Evolutionary conservation across 176 grass and related monocot genomes (phyloP).

Genomic region (Echinochloa phyllopogon): DNA sequence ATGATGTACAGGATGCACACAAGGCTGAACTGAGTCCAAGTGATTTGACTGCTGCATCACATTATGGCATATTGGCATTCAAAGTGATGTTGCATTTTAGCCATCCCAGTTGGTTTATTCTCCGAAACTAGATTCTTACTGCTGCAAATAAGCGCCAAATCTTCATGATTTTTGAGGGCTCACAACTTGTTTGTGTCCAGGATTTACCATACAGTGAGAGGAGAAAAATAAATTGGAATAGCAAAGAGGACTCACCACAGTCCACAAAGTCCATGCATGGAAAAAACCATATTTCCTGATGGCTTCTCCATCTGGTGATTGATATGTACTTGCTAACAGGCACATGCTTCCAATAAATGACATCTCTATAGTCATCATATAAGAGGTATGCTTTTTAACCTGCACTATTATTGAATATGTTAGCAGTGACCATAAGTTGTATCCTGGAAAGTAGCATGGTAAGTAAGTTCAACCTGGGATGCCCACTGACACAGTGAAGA

Average conservation of each 20-base stretch:
- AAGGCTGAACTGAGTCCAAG: neutral
- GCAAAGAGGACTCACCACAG: conserved; percentile 62
- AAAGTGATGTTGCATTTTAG: conserved; percentile 25
- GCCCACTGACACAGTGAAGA: conserved; percentile 96
- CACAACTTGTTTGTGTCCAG: neutral
- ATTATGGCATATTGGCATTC: neutral
- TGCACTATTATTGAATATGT: conserved; percentile 50
- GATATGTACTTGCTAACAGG: conserved; percentile 77
- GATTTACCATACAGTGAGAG: conserved; percentile 19
- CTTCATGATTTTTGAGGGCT: neutral
- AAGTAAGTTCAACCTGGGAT: conserved; percentile 68
- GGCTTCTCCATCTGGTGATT: conserved; percentile 90
- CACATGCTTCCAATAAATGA: conserved; percentile 92
- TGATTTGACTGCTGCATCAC: neutral
- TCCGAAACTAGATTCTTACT: conserved; percentile 14
- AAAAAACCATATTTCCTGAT: conserved; percentile 90
- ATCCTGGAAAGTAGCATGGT: conserved; percentile 46
- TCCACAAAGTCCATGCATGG: conserved; percentile 88
- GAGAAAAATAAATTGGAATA: conserved; percentile 11
- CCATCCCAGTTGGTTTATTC: conserved; percentile 16
- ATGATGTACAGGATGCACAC: neutral
- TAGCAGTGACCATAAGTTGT: conserved; percentile 23
- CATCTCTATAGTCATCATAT: conserved; percentile 99
- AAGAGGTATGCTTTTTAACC: conserved; percentile 99
- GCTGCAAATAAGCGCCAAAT: neutral